A percentile compares a stretch with the other conserved stretches of the same genome.
phyloP scores from a whole-genome alignment of 352 stramenopile species.

The Pythium periplocum region DNA sequence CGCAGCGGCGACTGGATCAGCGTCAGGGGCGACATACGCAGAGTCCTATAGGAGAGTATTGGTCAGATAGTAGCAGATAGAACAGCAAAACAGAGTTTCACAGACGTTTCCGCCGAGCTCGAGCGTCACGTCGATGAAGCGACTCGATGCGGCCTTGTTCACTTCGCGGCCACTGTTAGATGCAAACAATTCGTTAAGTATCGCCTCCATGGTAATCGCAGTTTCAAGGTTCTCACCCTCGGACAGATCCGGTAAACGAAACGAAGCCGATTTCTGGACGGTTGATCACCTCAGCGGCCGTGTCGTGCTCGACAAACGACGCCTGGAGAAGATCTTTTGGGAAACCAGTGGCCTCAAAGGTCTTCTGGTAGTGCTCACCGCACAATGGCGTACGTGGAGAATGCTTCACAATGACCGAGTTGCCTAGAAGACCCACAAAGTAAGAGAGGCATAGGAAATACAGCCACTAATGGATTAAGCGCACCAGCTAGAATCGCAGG shows the following conservation, averaged over 20 bases:
- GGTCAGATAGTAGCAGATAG: no score
- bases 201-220: no score
- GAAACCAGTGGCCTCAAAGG: constrained; percentile 62
- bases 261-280: constrained; percentile 67
- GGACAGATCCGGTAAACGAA: constrained; percentile 80
- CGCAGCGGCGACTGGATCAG: constrained; percentile 55
- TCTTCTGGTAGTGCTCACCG: constrained; percentile 66
- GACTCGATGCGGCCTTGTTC: constrained; percentile 39
- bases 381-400: constrained; percentile 76
- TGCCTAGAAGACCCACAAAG: constrained; percentile 22
- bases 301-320: constrained; percentile 61
- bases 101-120: constrained; percentile 78
- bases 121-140: constrained; percentile 77
- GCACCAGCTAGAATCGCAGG: constrained; percentile 65
- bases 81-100: neutral
- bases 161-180: constrained; percentile 57
- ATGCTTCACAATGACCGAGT: constrained; percentile 79
- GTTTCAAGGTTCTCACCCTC: constrained; percentile 17
- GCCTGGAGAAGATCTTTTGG: constrained; percentile 58
- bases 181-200: no score
- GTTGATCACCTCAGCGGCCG: constrained; percentile 63
- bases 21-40: constrained; percentile 67
- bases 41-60: constrained; percentile 34
- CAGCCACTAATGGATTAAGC: neutral
- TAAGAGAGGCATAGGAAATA: no score